Percentiles rank a stretch among this genome's conserved stretches.
Evolutionary conservation across 305 asterid species (phyloP).

Genomic region (Fraxinus baroniana): DNA sequence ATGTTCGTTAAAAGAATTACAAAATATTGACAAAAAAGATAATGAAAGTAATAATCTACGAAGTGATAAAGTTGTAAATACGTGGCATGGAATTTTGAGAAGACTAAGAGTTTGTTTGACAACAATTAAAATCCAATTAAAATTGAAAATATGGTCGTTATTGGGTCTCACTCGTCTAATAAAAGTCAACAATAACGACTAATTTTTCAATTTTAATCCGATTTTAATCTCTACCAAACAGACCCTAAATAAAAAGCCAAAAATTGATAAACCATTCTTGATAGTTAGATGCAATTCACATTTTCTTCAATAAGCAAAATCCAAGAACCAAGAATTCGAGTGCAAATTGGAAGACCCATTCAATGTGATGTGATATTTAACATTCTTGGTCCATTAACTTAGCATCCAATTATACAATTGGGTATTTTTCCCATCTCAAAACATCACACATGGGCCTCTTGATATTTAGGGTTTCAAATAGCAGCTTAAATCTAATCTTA

Average conservation of each 20-base stretch:
- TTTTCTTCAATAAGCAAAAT: neutral
- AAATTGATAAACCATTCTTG: neutral
- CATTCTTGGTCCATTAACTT: slow-evolving; percentile 9
- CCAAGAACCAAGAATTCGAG: neutral
- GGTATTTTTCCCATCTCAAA: neutral
- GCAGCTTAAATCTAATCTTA: neutral
- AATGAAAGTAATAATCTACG: neutral
- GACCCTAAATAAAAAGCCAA: neutral
- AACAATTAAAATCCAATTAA: too few relatives aligned
- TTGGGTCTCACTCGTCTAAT: too few relatives aligned
- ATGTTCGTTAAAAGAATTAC: neutral
- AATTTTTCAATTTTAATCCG: too few relatives aligned
- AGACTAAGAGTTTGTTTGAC: neutral
- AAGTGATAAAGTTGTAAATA: neutral
- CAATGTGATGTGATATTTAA: neutral
- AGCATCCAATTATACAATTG: neutral
- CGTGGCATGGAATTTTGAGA: neutral
- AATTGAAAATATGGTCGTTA: too few relatives aligned
- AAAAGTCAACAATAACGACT: too few relatives aligned
- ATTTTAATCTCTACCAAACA: too few relatives aligned
- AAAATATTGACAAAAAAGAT: neutral
- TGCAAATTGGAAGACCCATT: neutral
- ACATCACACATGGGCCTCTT: neutral
- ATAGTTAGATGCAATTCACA: neutral
- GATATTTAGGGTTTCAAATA: neutral